These are phyloP conservation scores for Aspergillus amoenus DNA, from an alignment of 2,329 filamentous ascomycete species.

Conservation along the genomic window DNA sequence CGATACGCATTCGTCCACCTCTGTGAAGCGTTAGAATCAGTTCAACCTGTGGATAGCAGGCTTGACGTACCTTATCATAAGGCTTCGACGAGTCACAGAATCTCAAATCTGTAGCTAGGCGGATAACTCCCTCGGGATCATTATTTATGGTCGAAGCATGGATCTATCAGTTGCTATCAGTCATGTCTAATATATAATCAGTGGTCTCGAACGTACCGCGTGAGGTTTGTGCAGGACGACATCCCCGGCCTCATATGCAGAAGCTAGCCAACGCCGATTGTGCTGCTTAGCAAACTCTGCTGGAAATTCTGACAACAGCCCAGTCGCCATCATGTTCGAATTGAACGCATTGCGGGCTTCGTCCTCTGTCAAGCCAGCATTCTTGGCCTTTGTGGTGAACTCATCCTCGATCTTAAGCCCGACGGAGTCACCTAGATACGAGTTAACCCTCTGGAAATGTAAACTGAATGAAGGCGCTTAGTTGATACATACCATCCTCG, in stretches of 20 bases:
- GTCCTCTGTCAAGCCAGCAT: conserved; percentile 52
- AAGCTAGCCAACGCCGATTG: conserved; percentile 52
- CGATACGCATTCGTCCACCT: conserved; percentile 44
- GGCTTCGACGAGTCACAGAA: conserved; percentile 54
- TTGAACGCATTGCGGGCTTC: conserved; percentile 56
- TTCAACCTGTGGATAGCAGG: neutral
- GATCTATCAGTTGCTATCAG: conserved; percentile 40
- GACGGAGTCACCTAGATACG: conserved; percentile 39
- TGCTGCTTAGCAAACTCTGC: conserved; percentile 45
- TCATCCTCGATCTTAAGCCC: conserved; percentile 51
- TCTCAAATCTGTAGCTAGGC: conserved; percentile 57
- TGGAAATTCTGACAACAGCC: conserved; percentile 53
- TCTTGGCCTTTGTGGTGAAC: conserved; percentile 44
- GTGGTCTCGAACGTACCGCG: conserved; percentile 23
- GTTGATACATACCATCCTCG: conserved; percentile 40
- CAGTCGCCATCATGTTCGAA: conserved; percentile 58
- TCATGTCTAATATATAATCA: neutral
- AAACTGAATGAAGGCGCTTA: neutral
- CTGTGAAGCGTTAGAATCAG: conserved; percentile 9
- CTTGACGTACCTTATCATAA: conserved; percentile 45
- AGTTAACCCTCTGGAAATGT: neutral
- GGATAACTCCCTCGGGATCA: conserved; percentile 52
- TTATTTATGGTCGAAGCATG: conserved; percentile 59
- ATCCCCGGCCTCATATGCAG: conserved; percentile 55
- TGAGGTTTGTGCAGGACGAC: conserved; percentile 46